These are phyloP conservation scores for Tuber brumale DNA, from an alignment of 495 filamentous ascomycete species.

Conservation along the genomic window DNA sequence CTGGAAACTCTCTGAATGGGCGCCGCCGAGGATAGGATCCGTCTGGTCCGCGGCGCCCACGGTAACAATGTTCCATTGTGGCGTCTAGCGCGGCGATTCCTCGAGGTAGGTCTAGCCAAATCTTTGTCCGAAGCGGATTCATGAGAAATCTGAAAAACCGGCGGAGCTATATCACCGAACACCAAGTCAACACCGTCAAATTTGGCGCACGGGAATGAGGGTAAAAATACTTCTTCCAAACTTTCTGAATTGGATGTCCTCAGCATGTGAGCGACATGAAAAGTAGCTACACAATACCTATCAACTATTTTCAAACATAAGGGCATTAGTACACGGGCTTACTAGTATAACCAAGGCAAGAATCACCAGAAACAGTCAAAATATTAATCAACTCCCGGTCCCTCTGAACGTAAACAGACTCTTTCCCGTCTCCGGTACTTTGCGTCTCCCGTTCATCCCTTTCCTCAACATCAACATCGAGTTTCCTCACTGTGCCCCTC, in stretches of 20 bases:
- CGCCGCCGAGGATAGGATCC: slow-evolving; percentile 13
- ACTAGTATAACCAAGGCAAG: background rate
- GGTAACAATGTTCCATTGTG: slow-evolving; percentile 31
- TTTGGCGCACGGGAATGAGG: background rate
- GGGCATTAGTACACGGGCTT: background rate
- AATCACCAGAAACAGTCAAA: slow-evolving; percentile 29
- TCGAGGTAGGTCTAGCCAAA: slow-evolving; percentile 18
- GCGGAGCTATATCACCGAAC: background rate
- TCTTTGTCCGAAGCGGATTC: slow-evolving; percentile 12
- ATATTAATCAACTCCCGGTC: slow-evolving; percentile 30
- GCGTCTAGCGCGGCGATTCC: slow-evolving; percentile 26
- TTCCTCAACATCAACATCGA: slow-evolving; percentile 18
- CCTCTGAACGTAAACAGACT: slow-evolving; percentile 15
- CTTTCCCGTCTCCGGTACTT: background rate
- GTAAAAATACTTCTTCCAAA: slow-evolving; percentile 10
- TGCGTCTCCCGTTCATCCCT: background rate
- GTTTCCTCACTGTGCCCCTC: slow-evolving; percentile 2
- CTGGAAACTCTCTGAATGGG: slow-evolving; percentile 14
- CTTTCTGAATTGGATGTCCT: slow-evolving; percentile 15
- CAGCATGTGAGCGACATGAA: slow-evolving; percentile 30
- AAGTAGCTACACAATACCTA: slow-evolving; percentile 25
- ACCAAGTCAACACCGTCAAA: background rate
- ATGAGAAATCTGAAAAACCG: slow-evolving; percentile 3
- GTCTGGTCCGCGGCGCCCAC: slow-evolving; percentile 5
- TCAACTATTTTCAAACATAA: slow-evolving; percentile 20